Conservation (phyloP, 176 grass and related monocot species). For the Miscanthus lutarioriparius region DNA sequence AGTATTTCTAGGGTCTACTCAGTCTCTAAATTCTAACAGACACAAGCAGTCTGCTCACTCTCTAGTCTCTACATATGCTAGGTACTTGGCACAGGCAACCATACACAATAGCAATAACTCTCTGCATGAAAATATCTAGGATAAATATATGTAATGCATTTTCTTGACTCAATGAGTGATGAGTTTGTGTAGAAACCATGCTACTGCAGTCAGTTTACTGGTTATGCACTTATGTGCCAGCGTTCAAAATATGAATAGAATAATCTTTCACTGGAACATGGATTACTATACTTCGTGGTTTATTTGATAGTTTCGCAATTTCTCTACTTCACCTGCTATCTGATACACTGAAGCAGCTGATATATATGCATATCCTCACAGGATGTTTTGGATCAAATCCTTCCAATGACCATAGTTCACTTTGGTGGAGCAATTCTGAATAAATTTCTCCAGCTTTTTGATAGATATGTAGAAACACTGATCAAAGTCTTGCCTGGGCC, state of each 20-base stretch:
- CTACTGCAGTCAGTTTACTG: conserved; percentile 14
- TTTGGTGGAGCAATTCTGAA: conserved; percentile 89
- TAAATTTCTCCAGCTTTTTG: conserved; percentile 84
- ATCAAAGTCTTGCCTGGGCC: conserved; percentile 79
- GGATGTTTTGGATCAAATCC: conserved; percentile 93
- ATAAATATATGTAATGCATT: not conserved
- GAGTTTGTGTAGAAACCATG: conserved; percentile 11
- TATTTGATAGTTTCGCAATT: not conserved
- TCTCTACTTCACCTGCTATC: not conserved
- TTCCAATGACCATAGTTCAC: conserved; percentile 75
- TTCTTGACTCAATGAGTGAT: not conserved
- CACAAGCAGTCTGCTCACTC: not conserved
- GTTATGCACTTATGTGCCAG: not conserved
- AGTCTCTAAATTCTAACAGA: not conserved
- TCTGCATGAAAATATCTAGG: not conserved
- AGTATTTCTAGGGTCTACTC: not conserved
- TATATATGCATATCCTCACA: conserved; percentile 48
- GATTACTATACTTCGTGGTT: not conserved
- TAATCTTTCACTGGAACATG: conserved; percentile 15
- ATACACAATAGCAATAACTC: conserved; percentile 1
- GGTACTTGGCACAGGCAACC: conserved; percentile 18
- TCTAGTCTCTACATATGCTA: not conserved
- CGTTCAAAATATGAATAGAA: conserved; percentile 4
- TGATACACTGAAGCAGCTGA: conserved; percentile 2
- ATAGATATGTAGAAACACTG: conserved; percentile 78